Conservation (phyloP, 768 basidiomycete species). For the Rhodotorula babjevae region DNA sequence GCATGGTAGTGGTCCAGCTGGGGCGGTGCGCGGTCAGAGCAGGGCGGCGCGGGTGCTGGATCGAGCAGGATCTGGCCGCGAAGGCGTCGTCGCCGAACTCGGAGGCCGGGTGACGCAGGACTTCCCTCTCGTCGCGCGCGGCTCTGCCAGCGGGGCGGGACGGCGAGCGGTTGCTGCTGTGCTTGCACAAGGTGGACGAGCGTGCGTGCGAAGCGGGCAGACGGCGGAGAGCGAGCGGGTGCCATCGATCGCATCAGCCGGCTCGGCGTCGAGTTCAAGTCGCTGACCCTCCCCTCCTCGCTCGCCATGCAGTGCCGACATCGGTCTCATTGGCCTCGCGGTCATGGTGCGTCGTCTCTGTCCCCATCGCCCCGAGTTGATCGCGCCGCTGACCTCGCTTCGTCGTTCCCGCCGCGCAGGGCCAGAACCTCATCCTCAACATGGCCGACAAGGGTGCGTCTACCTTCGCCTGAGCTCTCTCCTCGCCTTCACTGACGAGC, state of each 20-base stretch:
- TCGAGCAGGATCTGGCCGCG: too few relatives aligned
- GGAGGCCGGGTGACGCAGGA: too few relatives aligned
- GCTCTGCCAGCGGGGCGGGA: too few relatives aligned
- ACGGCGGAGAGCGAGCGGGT: not conserved
- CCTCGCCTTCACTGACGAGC: not conserved
- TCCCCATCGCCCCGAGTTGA: too few relatives aligned
- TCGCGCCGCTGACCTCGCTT: not conserved
- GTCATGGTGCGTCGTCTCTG: conserved; percentile 26
- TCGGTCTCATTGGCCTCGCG: conserved; percentile 42
- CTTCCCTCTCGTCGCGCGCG: too few relatives aligned
- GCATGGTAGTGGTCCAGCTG: not conserved
- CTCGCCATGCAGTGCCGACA: conserved; percentile 1
- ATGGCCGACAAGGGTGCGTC: conserved; percentile 72
- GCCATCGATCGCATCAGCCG: not conserved
- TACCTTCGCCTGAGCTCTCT: too few relatives aligned
- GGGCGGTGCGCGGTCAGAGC: too few relatives aligned
- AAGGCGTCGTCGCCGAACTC: too few relatives aligned
- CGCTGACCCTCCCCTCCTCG: not conserved
- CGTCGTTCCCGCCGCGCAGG: conserved; percentile 15
- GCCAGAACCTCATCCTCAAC: conserved; percentile 45
- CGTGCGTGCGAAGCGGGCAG: too few relatives aligned
- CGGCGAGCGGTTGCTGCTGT: too few relatives aligned
- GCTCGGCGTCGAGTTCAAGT: not conserved
- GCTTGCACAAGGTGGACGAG: too few relatives aligned
- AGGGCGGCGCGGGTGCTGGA: too few relatives aligned